Conservation (phyloP, 1,139 yeast species). For the Geotrichum cucujoidarum region DNA sequence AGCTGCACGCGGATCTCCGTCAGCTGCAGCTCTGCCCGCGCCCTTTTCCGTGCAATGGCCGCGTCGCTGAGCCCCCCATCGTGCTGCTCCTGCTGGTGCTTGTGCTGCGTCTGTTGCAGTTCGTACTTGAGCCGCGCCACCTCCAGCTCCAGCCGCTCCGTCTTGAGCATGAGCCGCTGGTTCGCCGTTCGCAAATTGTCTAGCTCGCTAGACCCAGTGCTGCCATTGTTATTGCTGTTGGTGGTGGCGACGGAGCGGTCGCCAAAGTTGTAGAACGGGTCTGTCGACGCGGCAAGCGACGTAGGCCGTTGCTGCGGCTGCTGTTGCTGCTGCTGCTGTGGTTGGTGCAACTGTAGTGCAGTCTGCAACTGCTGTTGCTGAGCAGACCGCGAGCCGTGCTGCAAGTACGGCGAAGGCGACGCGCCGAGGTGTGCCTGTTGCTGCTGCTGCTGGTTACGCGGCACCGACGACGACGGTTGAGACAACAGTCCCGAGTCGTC, state of each 20-base stretch:
- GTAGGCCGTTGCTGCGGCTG: not conserved
- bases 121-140: slow-evolving; percentile 12
- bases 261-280: not conserved
- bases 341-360: not conserved
- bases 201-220: too few relatives aligned
- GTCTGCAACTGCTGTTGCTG: not conserved
- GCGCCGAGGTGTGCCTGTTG: too few relatives aligned
- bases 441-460: not conserved
- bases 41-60: slow-evolving; percentile 1
- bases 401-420: not conserved
- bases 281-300: not conserved
- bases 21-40: slow-evolving; percentile 8
- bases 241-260: not conserved
- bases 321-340: not conserved
- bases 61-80: not conserved
- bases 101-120: not conserved
- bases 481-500: not conserved
- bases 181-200: not conserved
- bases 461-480: not conserved
- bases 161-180: slow-evolving; percentile 6
- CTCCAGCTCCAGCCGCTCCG: slow-evolving; percentile 9
- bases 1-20: slow-evolving; percentile 4
- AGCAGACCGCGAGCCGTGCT: not conserved
- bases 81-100: not conserved
- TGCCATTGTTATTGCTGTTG: too few relatives aligned